Evolutionary conservation across 495 filamentous ascomycete species (phyloP).

Genomic region (Immersiella caudata): DNA sequence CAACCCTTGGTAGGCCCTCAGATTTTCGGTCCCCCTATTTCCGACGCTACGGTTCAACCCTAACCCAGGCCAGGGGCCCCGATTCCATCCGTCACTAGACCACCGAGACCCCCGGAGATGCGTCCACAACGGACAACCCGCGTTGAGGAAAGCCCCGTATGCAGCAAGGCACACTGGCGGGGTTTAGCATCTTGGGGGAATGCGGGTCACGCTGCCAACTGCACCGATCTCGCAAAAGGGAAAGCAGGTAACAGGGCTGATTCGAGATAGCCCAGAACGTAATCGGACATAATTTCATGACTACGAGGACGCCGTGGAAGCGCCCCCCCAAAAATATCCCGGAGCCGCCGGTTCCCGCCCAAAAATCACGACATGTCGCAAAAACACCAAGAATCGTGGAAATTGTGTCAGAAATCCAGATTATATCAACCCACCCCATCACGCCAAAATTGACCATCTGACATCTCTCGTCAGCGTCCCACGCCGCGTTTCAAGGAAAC

Average conservation of each 20-base stretch:
- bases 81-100: background rate
- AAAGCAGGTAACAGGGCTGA: background rate
- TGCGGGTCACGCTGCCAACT: background rate
- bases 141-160: background rate
- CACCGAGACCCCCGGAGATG: background rate
- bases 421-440: background rate
- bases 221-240: background rate
- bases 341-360: background rate
- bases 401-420: background rate
- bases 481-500: background rate
- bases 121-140: background rate
- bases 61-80: slow-evolving; percentile 3
- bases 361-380: background rate
- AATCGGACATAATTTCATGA: slow-evolving; percentile 11
- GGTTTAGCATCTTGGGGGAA: background rate
- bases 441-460: background rate
- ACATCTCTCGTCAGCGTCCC: slow-evolving; percentile 1
- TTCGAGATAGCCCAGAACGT: background rate
- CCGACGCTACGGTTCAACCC: slow-evolving; percentile 14
- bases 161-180: background rate
- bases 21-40: background rate
- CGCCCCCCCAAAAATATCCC: background rate
- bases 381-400: background rate
- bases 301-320: background rate
- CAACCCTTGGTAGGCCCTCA: background rate